Evolutionary conservation across 139 green algal genomes (phyloP), one percentile per base, ranked within the genome.

Genomic region (Mychonastes homosphaera): DNA sequence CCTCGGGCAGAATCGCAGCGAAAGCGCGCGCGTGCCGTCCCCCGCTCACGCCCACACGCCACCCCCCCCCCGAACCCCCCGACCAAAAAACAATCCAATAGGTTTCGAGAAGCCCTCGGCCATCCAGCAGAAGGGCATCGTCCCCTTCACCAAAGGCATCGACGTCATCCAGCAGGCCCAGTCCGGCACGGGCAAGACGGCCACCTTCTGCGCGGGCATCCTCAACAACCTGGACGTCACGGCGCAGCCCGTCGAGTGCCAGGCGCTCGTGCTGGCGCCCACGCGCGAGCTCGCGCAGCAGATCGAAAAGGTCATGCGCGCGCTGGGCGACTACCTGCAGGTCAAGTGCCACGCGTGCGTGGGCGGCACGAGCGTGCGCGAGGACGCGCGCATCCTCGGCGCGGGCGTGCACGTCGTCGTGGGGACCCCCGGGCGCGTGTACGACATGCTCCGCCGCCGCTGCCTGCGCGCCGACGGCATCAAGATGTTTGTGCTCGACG

Each of bases 161-260:
- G 93, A 99, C 53, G 92, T 99, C 28, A 99, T 99, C 67, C 93
- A 98, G 84, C 93, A 99, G 84, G 93, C 93, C 1, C 93, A 99
- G 80, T 99, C 93, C n/a, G 93, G 92, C 46, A 98, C 92, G 8
- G 92, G 93, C 74, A 99, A 99, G 89, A 99, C 93, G 19, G 92
- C 92, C 54, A 98, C 93, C 46, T 99, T 99, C 85, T 99, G 93
- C 71, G 87, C 91, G 30, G 77, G 92, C 62, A 92, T 98, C 64
- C 76, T 98, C 65, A 90, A 98, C 77, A 92, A 95, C 78, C 77
- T 99, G 59, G 89, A 99, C 81, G 96, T 94, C 80, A 73, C n/a
- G n/a, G n/a, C n/a, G n/a, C n/a, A 80, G 35, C 46, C 89, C 27
- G 59, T 79, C n/a, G 85, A 97, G 69, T 97, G 90, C 82, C 89